phyloP scores from a whole-genome alignment of 140 eudicot genomes.

The Senecio squalidus region DNA sequence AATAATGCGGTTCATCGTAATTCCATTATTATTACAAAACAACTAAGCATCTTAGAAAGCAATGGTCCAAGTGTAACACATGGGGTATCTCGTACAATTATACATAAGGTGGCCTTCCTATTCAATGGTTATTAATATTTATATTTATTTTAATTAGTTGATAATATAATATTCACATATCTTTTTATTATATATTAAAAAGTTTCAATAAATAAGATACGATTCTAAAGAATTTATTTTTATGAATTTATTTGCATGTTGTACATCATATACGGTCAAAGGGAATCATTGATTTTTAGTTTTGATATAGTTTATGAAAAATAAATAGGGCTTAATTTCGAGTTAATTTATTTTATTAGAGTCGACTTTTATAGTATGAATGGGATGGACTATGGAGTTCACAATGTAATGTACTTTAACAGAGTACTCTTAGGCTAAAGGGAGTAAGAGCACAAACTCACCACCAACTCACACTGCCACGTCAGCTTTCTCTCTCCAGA shows the following conservation, averaged over 20 bases:
- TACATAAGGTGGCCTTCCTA: slow-evolving; percentile 1
- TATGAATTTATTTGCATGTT: neutral
- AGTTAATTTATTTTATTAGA: too few relatives aligned
- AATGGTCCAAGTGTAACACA: slow-evolving; percentile 26
- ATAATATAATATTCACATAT: neutral
- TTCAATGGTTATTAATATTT: slow-evolving; percentile 3
- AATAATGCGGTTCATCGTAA: slow-evolving; percentile 33
- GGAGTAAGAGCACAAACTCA: too few relatives aligned
- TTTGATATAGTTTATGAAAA: too few relatives aligned
- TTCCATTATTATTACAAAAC: slow-evolving; percentile 21
- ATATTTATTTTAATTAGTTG: neutral
- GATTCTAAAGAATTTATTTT: too few relatives aligned
- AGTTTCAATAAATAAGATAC: neutral
- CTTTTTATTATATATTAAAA: neutral
- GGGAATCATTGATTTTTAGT: neutral
- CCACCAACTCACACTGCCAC: too few relatives aligned
- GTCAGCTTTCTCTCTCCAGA: too few relatives aligned
- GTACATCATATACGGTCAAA: slow-evolving; percentile 1
- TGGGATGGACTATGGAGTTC: too few relatives aligned
- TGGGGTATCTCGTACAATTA: slow-evolving; percentile 27
- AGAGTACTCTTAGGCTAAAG: too few relatives aligned
- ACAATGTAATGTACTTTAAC: too few relatives aligned
- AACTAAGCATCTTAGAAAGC: slow-evolving; percentile 34
- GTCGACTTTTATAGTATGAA: too few relatives aligned
- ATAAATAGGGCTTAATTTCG: too few relatives aligned